These are phyloP conservation scores for Gracilariopsis chorda DNA, from an alignment of 23 red algal genomes.

Conservation along the genomic window DNA sequence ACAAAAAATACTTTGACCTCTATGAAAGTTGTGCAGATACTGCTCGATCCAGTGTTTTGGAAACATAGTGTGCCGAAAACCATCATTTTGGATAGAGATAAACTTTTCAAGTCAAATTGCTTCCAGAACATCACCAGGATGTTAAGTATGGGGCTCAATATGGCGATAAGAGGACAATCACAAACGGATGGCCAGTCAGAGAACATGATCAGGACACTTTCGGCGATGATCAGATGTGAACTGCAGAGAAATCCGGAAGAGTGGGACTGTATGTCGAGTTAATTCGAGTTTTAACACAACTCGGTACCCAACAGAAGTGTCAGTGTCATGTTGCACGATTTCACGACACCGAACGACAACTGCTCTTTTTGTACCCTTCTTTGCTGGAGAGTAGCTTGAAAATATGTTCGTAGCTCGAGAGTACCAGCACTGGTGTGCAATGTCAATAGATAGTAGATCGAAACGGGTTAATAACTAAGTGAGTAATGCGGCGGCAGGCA, in stretches of 20 bases:
- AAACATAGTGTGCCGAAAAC: background rate
- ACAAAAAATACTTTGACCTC: background rate
- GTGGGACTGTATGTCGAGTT: background rate
- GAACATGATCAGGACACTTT: background rate
- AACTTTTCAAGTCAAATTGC: background rate
- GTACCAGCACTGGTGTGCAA: too few relatives aligned
- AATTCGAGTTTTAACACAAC: background rate
- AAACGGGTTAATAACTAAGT: too few relatives aligned
- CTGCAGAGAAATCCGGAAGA: background rate
- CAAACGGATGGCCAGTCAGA: slow-evolving; percentile 9
- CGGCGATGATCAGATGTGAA: background rate
- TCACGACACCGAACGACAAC: too few relatives aligned
- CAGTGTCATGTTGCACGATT: too few relatives aligned
- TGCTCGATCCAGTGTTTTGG: background rate
- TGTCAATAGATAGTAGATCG: too few relatives aligned
- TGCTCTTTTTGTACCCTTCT: too few relatives aligned
- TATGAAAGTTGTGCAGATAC: background rate
- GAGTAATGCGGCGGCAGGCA: too few relatives aligned
- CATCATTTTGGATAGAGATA: background rate
- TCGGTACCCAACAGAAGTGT: background rate
- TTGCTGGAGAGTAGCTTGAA: too few relatives aligned
- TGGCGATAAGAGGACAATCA: background rate
- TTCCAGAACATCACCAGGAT: background rate
- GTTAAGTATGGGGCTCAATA: background rate
- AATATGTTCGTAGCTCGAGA: too few relatives aligned